Conservation (phyloP, 768 basidiomycete species). For the Hypholoma sublateritium region DNA sequence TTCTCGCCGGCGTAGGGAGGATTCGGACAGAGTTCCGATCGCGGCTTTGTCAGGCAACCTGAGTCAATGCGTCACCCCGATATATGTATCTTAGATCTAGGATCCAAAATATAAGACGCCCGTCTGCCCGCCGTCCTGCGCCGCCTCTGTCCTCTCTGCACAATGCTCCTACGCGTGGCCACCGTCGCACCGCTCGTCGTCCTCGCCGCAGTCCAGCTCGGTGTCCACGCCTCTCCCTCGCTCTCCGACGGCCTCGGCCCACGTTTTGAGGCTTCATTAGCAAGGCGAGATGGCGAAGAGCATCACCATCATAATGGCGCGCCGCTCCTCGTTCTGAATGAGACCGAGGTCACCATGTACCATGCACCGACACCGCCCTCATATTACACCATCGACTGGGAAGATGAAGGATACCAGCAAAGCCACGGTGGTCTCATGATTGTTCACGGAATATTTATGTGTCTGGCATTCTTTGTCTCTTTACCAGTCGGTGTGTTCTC, state of each 20-base stretch:
- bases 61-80: conserved; percentile 22
- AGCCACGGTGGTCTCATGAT: conserved; percentile 72
- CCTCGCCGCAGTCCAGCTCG: conserved; percentile 8
- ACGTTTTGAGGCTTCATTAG: not conserved
- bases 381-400: conserved; percentile 81
- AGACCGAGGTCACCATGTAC: conserved; percentile 63
- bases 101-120: conserved; percentile 4
- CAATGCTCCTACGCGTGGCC: conserved; percentile 15
- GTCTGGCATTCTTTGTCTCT: conserved; percentile 77
- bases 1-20: not conserved
- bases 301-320: conserved; percentile 50
- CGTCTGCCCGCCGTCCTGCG: not conserved
- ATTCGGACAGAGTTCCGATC: conserved; percentile 2
- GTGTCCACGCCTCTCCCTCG: conserved; percentile 10
- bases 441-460: conserved; percentile 73
- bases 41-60: conserved; percentile 25
- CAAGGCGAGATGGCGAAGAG: conserved; percentile 32
- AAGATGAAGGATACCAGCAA: conserved; percentile 41
- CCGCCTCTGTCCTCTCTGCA: not conserved
- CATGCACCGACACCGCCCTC: conserved; percentile 77
- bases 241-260: not conserved
- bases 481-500: conserved; percentile 70
- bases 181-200: conserved; percentile 9
- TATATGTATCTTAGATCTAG: conserved; percentile 1
- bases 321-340: conserved; percentile 68